Percentiles rank a stretch among this genome's conserved stretches.
These are phyloP conservation scores for Coelastrella sp. DNA, from an alignment of 139 green algal species.

Conservation along the genomic window DNA sequence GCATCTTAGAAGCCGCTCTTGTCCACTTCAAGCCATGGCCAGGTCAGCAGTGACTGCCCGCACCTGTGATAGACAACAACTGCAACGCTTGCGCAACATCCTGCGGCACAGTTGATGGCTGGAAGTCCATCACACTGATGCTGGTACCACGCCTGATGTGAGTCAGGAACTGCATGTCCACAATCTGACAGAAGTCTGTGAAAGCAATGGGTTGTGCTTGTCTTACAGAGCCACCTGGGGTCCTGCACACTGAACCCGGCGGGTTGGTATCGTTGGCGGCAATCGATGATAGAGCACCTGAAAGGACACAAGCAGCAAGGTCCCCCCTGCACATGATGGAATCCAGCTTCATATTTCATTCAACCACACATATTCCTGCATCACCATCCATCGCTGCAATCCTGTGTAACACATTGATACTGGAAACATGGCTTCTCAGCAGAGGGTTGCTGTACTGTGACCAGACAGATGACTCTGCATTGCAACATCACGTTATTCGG, in stretches of 20 bases:
- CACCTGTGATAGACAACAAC: constrained; percentile 59
- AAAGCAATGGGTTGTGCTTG: constrained; percentile 35
- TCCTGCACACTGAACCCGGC: constrained; percentile 1
- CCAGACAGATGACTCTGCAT: neutral
- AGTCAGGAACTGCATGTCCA: constrained; percentile 84
- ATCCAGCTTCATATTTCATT: no score
- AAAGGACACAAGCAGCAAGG: neutral
- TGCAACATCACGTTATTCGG: neutral
- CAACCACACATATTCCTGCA: no score
- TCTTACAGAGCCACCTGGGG: constrained; percentile 7
- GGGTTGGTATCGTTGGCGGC: neutral
- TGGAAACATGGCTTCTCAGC: no score
- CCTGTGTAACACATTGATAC: no score
- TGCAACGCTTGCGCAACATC: constrained; percentile 49
- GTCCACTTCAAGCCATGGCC: no score
- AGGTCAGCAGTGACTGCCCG: neutral
- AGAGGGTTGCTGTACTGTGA: no score
- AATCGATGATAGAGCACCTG: constrained; percentile 12
- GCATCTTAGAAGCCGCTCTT: neutral
- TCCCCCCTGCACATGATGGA: neutral
- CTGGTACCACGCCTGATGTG: constrained; percentile 82
- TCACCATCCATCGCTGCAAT: no score
- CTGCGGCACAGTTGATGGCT: constrained; percentile 47
- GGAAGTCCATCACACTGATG: constrained; percentile 75
- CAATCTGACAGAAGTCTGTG: constrained; percentile 54